Base-by-base conservation (phyloP, 139 green algal genomes). In the Trebouxia sp. region DNA sequence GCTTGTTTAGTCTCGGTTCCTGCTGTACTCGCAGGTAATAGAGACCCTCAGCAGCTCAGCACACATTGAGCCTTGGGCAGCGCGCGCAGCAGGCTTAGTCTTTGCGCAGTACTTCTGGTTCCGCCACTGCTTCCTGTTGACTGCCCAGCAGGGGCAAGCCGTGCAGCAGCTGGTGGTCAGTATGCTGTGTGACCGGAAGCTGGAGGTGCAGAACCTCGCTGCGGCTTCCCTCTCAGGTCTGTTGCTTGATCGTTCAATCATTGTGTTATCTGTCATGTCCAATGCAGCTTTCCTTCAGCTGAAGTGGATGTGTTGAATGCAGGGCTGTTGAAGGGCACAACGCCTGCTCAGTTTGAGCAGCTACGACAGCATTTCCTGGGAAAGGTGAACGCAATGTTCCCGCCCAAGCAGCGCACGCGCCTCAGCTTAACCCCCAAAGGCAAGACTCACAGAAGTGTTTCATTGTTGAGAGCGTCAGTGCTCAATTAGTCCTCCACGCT, bases 41-140 rank as follows among this genome's bases (percentile, higher is more conserved):
- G 55, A 24, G 1, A 80, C 69, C 0, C 80, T 94, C 41, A 20
- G 56, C 9, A 48, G 75, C 26, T 87, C 79, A 32, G n/a, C 75
- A 0, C 24, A 47, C 20, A 81, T 76, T 45, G 84, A 89, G 47
- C 82, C 88, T 28, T 97, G 93, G 93, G 86, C 90, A 43, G 83
- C 88, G 30, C 86, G 94, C 9, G 92, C 89, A 6, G 89, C 92
- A 0, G 91, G 88, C 30, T 83, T 97, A 41, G 77, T 88, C 26
- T 94, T 89, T 79, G 42, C 85, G 30, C 82, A 85, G 82, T 90
- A 87, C 80, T 95, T 97, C 50, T 94, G 90, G 88, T 98, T 96
- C 87, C 88, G 91, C 4, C 89, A 94, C 84, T 81, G 75, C 24
- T 94, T 93, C 79, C 76, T 95, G 85, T 85, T 98, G 77, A 58